A percentile compares a stretch with the other conserved stretches of the same genome.
Evolutionary conservation across 139 green algal genomes (phyloP).

Genomic region (Haematococcus sp.): DNA sequence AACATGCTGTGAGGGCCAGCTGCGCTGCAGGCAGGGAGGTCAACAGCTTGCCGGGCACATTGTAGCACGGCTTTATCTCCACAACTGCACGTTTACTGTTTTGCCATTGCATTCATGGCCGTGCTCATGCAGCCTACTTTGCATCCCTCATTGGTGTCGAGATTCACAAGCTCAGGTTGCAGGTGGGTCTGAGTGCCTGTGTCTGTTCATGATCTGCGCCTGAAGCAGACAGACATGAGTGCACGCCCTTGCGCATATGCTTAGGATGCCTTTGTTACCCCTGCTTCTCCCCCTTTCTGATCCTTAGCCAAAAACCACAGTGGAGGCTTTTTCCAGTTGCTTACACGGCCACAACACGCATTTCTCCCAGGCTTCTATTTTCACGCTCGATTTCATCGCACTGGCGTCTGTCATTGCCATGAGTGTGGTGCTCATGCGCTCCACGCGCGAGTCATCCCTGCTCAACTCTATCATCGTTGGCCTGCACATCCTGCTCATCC

Average conservation of each 20-base stretch:
- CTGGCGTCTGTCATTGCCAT: conserved; percentile 36
- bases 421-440: conserved; percentile 56
- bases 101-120: no score
- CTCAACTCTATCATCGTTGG: conserved; percentile 71
- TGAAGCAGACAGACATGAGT: no score
- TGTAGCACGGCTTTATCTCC: no score
- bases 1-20: no score
- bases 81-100: no score
- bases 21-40: no score
- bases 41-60: no score
- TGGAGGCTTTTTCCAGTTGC: neutral
- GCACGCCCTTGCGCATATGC: no score
- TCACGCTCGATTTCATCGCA: conserved; percentile 68
- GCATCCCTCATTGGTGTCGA: conserved; percentile 54
- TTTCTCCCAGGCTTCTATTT: conserved; percentile 10
- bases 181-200: neutral
- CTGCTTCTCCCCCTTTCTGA: no score
- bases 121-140: conserved; percentile 56
- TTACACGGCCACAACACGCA: neutral
- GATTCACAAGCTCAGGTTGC: conserved; percentile 18
- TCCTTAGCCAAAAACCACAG: no score
- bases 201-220: no score
- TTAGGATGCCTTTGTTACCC: no score
- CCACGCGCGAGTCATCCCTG: conserved; percentile 59
- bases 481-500: conserved; percentile 55